These are phyloP conservation scores for Aphanomyces cochlioides DNA, from an alignment of 352 stramenopile species.

Conservation along the genomic window DNA sequence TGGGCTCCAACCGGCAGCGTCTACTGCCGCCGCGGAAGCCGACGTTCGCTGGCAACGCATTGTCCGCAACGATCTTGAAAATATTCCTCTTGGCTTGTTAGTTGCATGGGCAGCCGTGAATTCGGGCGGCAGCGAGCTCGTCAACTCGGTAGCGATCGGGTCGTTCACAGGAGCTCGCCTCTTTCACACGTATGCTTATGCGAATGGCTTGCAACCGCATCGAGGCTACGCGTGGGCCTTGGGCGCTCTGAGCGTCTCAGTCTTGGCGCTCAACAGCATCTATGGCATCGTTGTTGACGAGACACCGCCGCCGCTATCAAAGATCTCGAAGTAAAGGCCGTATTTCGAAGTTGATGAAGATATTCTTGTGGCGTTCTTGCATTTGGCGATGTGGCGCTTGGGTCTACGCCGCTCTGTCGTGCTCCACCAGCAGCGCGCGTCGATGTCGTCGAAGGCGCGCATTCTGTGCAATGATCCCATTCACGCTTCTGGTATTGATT, in stretches of 20 bases:
- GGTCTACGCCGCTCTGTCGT: not conserved
- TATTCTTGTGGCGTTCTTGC: conserved; percentile 10
- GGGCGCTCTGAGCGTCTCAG: not conserved
- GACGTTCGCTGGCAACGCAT: conserved; percentile 52
- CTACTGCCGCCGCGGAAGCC: not conserved
- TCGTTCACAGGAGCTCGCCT: conserved; percentile 42
- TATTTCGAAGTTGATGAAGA: too few relatives aligned
- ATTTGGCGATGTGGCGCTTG: conserved; percentile 29
- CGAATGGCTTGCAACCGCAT: conserved; percentile 44
- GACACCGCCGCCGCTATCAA: not conserved
- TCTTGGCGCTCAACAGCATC: conserved; percentile 13
- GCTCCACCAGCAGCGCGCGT: not conserved
- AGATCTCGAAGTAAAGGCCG: not conserved
- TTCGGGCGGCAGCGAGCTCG: conserved; percentile 33
- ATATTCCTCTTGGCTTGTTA: conserved; percentile 48
- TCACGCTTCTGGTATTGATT: conserved; percentile 69
- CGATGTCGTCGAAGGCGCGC: conserved; percentile 50
- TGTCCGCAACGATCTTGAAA: conserved; percentile 60
- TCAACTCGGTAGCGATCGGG: conserved; percentile 41
- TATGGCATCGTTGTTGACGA: conserved; percentile 5
- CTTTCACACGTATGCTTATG: conserved; percentile 47
- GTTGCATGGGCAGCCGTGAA: conserved; percentile 45
- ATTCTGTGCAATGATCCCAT: conserved; percentile 88
- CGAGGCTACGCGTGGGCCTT: conserved; percentile 30
- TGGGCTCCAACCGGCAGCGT: not conserved